Evolutionary conservation across 768 basidiomycete species (phyloP), one percentile per base, ranked within the genome.

Genomic region (Chalciporus sphaerocephalus): DNA sequence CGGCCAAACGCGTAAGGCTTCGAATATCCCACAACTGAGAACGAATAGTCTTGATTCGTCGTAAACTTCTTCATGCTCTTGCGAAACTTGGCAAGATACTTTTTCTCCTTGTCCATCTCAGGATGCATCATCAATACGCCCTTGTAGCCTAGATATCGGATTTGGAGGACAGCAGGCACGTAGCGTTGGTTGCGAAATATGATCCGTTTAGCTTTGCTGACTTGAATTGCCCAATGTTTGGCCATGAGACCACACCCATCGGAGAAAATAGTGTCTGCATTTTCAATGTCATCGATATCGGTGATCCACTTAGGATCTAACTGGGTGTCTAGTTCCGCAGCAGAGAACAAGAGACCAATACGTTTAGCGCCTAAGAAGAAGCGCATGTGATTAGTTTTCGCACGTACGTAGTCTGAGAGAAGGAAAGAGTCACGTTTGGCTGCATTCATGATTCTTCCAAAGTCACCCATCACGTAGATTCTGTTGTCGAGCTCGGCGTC

Each of bases 61-160:
- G 64, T 71, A 63, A 86, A 85, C 54, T 86, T 86, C 57, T 79
- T 83, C 79, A 83, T 83, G 60, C 83, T 84, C 47, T 77, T 74
- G 16, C 83, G 73, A 52, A 86, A 85, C 48, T 81, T 70, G 11
- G 74, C 76, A 1, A 76, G 64, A 39, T 74, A 69, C 38, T 66
- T 57, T 42, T 70, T 72, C 37, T 74, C 66, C 20, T 53, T 60
- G 50, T 80, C 78, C 20, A 86, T 65, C n/a, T 73, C 65, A 0
- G 80, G 81, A 53, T 85, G 80, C 3, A 83, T 64, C 80, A 82
- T 81, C 17, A 84, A 59, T 6, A 85, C 83, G 5, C 83, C 83
- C 64, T 85, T 85, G 56, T 86, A 84, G 8, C 83, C 83, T n/a
- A 74, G 62, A 55, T 85, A 85, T 42, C 83, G 66, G 40, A 85